Percentiles rank a stretch among this genome's conserved stretches.
Conservation (phyloP, 805 yeast genomes). For the Cyberlindnera amylophila region DNA sequence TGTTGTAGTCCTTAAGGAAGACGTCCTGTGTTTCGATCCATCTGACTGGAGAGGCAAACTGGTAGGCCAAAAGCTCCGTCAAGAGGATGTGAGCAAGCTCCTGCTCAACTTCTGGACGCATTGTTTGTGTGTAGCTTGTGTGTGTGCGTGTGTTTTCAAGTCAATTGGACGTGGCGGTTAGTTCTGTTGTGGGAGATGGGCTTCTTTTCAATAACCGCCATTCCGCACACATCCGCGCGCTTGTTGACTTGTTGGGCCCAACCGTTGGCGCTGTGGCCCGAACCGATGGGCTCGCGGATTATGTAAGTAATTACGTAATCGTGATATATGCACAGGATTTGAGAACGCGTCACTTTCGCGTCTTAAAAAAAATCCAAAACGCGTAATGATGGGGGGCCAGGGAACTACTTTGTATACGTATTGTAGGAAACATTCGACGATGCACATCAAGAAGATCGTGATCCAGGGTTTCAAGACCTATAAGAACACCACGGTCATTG, state of each 20-base stretch:
- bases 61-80: conserved; percentile 96
- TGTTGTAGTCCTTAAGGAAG: conserved; percentile 85
- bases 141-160: neutral
- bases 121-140: conserved; percentile 19
- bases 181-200: neutral
- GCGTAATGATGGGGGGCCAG: neutral
- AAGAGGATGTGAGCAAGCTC: conserved; percentile 92
- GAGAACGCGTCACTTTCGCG: conserved; percentile 12
- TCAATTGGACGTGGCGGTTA: no score
- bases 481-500: conserved; percentile 75
- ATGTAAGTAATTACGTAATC: neutral
- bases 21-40: conserved; percentile 99
- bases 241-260: conserved; percentile 9
- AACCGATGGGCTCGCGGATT: conserved; percentile 1
- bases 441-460: conserved; percentile 50
- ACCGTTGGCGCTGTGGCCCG: neutral
- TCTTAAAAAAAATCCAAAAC: neutral
- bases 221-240: neutral
- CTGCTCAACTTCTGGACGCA: conserved; percentile 91
- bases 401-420: no score
- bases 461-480: conserved; percentile 95
- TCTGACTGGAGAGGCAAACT: conserved; percentile 98
- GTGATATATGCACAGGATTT: no score
- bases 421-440: no score
- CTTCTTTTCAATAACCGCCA: neutral